Conservation (phyloP, 495 filamentous ascomycete species). For the Xylaria acuta region DNA sequence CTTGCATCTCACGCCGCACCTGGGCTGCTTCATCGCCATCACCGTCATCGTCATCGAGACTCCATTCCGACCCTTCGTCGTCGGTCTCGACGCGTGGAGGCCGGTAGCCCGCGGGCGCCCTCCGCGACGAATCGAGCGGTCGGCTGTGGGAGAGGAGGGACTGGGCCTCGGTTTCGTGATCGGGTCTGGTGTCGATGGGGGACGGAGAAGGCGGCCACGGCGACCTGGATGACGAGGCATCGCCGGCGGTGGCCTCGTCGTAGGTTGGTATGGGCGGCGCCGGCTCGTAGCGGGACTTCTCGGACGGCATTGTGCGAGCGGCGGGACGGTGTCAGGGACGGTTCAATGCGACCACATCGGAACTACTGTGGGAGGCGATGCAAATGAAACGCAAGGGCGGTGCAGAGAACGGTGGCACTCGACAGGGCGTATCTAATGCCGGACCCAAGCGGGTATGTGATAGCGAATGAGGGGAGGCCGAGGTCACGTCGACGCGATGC, state of each 20-base stretch:
- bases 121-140: slow-evolving; percentile 44
- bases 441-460: neutral
- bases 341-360: slow-evolving; percentile 15
- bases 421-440: neutral
- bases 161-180: slow-evolving; percentile 57
- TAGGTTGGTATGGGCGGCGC: slow-evolving; percentile 89
- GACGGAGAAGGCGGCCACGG: slow-evolving; percentile 42
- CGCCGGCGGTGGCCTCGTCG: slow-evolving; percentile 79
- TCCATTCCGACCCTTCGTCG: slow-evolving; percentile 50
- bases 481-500: neutral
- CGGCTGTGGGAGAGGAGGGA: slow-evolving; percentile 61
- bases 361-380: slow-evolving; percentile 3
- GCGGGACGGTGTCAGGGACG: neutral
- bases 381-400: neutral
- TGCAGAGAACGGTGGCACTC: neutral
- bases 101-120: slow-evolving; percentile 63
- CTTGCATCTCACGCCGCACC: slow-evolving; percentile 79
- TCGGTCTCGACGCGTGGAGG: slow-evolving; percentile 76
- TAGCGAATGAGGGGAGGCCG: slow-evolving; percentile 1
- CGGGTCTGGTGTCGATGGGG: slow-evolving; percentile 41
- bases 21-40: slow-evolving; percentile 57
- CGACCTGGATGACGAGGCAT: slow-evolving; percentile 41
- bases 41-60: slow-evolving; percentile 49
- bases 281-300: slow-evolving; percentile 61
- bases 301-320: slow-evolving; percentile 45